These are phyloP conservation scores for Zychaea mexicana DNA, from an alignment of 371 early-diverging fungal genomes.

Conservation along the genomic window DNA sequence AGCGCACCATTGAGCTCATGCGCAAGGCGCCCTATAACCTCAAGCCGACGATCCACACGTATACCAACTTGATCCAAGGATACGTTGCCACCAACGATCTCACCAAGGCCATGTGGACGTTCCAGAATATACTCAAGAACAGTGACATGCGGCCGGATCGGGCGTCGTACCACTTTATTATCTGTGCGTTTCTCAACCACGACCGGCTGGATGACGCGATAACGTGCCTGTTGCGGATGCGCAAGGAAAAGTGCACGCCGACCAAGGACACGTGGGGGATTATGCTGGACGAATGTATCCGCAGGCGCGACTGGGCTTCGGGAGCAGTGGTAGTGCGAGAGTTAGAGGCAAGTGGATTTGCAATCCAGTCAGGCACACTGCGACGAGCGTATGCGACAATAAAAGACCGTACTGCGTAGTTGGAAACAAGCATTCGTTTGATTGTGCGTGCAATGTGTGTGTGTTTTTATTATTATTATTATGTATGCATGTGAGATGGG, in stretches of 20 bases:
- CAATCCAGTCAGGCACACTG: constrained; percentile 27
- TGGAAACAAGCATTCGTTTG: neutral
- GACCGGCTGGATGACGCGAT: constrained; percentile 40
- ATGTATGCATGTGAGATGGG: constrained; percentile 9
- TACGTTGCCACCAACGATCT: constrained; percentile 32
- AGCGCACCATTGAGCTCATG: constrained; percentile 28
- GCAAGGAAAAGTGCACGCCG: constrained; percentile 21
- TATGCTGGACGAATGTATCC: constrained; percentile 31
- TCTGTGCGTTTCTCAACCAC: constrained; percentile 35
- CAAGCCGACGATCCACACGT: constrained; percentile 45
- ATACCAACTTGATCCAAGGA: constrained; percentile 50
- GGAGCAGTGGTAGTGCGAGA: constrained; percentile 27
- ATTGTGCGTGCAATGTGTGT: no score
- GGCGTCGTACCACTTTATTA: constrained; percentile 49
- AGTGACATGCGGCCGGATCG: constrained; percentile 39
- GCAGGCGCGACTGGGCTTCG: constrained; percentile 23
- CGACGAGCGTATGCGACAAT: constrained; percentile 32
- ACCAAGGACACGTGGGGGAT: constrained; percentile 45
- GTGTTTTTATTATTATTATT: constrained; percentile 2
- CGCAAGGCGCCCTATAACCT: constrained; percentile 11
- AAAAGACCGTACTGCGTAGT: constrained; percentile 21
- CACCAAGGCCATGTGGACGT: constrained; percentile 38
- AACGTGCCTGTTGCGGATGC: constrained; percentile 35
- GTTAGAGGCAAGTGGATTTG: constrained; percentile 39
- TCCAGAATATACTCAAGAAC: constrained; percentile 25